Percentiles rank a stretch among this genome's conserved stretches.
phyloP scores from a whole-genome alignment of 2,329 filamentous ascomycete species.

The Penicillium olsonii region DNA sequence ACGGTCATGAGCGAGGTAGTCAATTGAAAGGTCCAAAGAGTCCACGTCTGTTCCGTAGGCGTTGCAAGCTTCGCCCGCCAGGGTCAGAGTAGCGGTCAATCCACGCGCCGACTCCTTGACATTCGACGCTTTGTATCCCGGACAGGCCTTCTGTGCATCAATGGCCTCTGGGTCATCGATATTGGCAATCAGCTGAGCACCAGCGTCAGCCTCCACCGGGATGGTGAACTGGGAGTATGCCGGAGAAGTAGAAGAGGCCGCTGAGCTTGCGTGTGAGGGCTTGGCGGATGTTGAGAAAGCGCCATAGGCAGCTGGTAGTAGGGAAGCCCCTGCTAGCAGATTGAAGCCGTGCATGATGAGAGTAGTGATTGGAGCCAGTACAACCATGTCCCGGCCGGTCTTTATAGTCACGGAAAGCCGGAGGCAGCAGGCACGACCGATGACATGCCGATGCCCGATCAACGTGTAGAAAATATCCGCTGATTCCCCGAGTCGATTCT shows the following conservation, averaged over 20 bases:
- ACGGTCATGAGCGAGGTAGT: conserved; percentile 66
- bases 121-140: conserved; percentile 59
- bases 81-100: conserved; percentile 53
- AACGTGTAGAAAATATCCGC: conserved; percentile 25
- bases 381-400: neutral
- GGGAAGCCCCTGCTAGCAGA: conserved; percentile 26
- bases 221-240: conserved; percentile 47
- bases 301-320: conserved; percentile 28
- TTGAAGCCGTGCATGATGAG: conserved; percentile 27
- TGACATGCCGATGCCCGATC: neutral
- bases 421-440: conserved; percentile 1
- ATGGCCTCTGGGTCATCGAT: conserved; percentile 64
- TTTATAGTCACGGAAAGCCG: conserved; percentile 15
- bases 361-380: neutral
- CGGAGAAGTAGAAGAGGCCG: conserved; percentile 15
- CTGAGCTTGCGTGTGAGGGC: neutral
- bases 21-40: conserved; percentile 65
- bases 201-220: conserved; percentile 48
- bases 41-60: conserved; percentile 76
- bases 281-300: conserved; percentile 17
- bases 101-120: conserved; percentile 50
- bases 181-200: conserved; percentile 59
- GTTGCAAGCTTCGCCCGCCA: conserved; percentile 64
- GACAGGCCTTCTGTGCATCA: conserved; percentile 64
- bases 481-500: conserved; percentile 19